Conservation (phyloP, 176 grass and related monocot genomes). For the Paspalum vaginatum region DNA sequence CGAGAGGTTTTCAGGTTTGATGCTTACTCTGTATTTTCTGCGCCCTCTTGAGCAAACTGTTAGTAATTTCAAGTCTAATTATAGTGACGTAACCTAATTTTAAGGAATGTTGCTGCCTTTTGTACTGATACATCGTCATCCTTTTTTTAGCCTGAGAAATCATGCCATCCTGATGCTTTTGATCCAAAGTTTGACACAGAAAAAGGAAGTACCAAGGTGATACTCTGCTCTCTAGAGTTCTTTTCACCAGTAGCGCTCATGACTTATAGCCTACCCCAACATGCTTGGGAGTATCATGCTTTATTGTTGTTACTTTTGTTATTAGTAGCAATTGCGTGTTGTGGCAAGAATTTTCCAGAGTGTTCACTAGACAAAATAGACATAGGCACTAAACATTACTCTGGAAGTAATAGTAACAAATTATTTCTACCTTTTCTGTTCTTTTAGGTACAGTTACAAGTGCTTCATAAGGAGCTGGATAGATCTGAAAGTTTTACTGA, state of each 20-base stretch:
- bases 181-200: neutral
- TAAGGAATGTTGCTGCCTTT: neutral
- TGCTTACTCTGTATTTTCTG: slow-evolving; percentile 26
- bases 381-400: neutral
- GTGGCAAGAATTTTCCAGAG: neutral
- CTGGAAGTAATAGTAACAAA: neutral
- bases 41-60: neutral
- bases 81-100: slow-evolving; percentile 1
- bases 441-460: slow-evolving; percentile 38
- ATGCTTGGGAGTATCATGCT: neutral
- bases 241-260: neutral
- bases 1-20: slow-evolving; percentile 33
- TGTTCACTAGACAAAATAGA: neutral
- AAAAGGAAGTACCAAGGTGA: slow-evolving; percentile 33
- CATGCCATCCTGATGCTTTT: slow-evolving; percentile 17
- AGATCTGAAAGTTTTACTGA: slow-evolving; percentile 25
- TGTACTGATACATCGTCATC: slow-evolving; percentile 6
- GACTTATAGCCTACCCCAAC: neutral
- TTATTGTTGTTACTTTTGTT: neutral
- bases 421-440: slow-evolving; percentile 15
- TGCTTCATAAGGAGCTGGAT: slow-evolving; percentile 19
- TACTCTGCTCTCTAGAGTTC: slow-evolving; percentile 6
- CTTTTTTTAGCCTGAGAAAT: slow-evolving; percentile 43
- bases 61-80: neutral
- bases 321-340: neutral